A percentile compares a stretch with the other conserved stretches of the same genome.
phyloP scores from a whole-genome alignment of 805 yeast species.

The Kuraishia ogatae region DNA sequence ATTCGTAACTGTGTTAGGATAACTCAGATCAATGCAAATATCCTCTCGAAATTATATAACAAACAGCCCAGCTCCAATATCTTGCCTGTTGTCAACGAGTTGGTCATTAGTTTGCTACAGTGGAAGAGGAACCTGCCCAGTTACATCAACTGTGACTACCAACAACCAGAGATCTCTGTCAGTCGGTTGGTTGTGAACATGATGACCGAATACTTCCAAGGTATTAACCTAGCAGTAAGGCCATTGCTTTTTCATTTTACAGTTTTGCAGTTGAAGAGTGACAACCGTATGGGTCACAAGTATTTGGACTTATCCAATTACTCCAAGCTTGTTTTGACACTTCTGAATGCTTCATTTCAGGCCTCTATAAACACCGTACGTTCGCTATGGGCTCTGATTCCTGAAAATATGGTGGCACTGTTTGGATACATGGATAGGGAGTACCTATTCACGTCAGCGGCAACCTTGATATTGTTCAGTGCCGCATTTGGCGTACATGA shows the following conservation, averaged over 20 bases:
- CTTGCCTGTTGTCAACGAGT: slow-evolving; percentile 61
- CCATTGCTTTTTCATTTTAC: slow-evolving; percentile 74
- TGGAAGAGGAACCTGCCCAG: slow-evolving; percentile 65
- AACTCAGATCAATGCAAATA: slow-evolving; percentile 70
- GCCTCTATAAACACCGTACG: slow-evolving; percentile 72
- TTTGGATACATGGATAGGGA: slow-evolving; percentile 88
- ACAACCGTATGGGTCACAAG: slow-evolving; percentile 27
- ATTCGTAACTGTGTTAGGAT: slow-evolving; percentile 71
- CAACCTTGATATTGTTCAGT: slow-evolving; percentile 63
- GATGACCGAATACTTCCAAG: slow-evolving; percentile 80
- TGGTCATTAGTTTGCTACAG: slow-evolving; percentile 54
- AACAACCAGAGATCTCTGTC: slow-evolving; percentile 42
- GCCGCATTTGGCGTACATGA: slow-evolving; percentile 79
- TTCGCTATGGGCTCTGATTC: slow-evolving; percentile 65
- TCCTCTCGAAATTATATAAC: slow-evolving; percentile 60
- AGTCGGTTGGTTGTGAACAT: slow-evolving; percentile 63
- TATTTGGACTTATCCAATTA: slow-evolving; percentile 59
- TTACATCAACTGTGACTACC: slow-evolving; percentile 56
- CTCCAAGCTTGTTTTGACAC: slow-evolving; percentile 57
- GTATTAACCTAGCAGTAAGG: slow-evolving; percentile 69
- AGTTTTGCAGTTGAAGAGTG: slow-evolving; percentile 45
- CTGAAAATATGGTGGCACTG: slow-evolving; percentile 74
- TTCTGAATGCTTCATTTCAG: slow-evolving; percentile 70
- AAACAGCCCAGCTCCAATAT: slow-evolving; percentile 72
- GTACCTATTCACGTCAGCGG: slow-evolving; percentile 68